Base-by-base conservation (phyloP, 139 green algal genomes). In the Auxenochlorella protothecoides region DNA sequence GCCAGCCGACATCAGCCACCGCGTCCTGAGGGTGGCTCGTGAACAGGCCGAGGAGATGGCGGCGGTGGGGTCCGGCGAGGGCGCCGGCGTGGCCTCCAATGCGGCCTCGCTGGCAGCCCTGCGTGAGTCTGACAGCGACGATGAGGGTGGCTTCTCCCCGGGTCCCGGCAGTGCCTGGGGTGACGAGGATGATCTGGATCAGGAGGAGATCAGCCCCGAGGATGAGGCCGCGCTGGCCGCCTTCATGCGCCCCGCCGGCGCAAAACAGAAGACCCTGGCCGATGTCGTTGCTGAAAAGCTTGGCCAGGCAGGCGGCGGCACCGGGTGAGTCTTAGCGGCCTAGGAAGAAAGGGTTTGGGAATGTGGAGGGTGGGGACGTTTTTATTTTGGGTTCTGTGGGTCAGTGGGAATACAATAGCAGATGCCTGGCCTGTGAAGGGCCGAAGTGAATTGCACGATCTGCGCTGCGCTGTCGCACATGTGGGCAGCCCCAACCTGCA, bases 241-340 rank as follows among this genome's bases (percentile, higher is more conserved):
- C 9, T 98, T 98, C 72, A 84, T 90, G 85, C 75, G 70, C 0
- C 73, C 72, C 8, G 81, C 72, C 53, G 72, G 67, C 10, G 62
- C 13, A 5, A 69, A 84, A 63, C 86, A 92, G 71, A 74, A 77
- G 15, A 92, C 87, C 7, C 77, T 99, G 54, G 85, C 88, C 4
- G 95, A 97, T 74, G 78, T 98, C 56, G 94, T 99, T 63, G 71
- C 96, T 80, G 77, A 86, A 3, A 91, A 89, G 59, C 92, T 96
- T 7, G 73, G 79, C 12, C 85, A 89, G 27, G 27, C 27, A 44
- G 27, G 27, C 27, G 27, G 27, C 27, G 27, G 27, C 27, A 44
- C 27, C 27, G 27, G 27, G 27, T 44, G 27, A 44, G 27, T 44
- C 27, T 44, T 44, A 1, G 1, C 27, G 27, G 27, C 27, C 27